These are phyloP conservation scores for Nothophytophthora sp. DNA, from an alignment of 352 stramenopile species.

Conservation along the genomic window DNA sequence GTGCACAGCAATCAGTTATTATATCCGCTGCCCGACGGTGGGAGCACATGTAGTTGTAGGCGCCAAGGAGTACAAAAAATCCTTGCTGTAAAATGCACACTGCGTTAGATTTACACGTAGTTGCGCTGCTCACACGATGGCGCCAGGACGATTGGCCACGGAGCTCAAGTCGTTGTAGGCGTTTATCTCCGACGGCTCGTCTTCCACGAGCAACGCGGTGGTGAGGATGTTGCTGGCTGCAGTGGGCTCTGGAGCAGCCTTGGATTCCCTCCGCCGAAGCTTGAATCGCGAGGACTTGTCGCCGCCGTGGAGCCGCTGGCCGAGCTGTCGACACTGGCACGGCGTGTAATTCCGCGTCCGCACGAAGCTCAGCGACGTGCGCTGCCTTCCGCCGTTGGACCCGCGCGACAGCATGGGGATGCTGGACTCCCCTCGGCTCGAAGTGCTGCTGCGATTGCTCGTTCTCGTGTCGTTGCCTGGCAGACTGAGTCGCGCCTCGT, in stretches of 20 bases:
- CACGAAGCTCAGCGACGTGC: constrained; percentile 17
- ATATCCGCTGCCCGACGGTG: too few species aligned
- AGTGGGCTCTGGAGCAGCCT: constrained; percentile 2
- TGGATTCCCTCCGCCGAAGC: constrained; percentile 9
- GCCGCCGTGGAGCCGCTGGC: constrained; percentile 35
- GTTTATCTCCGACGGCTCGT: constrained; percentile 5
- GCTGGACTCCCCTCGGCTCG: constrained; percentile 15
- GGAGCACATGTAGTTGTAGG: too few species aligned
- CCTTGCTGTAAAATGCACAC: background rate
- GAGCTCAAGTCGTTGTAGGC: constrained; percentile 11
- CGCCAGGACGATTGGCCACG: constrained; percentile 5
- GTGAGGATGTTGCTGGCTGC: constrained; percentile 13
- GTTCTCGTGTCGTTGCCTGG: constrained; percentile 15
- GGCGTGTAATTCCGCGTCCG: constrained; percentile 3
- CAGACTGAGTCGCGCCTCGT: constrained; percentile 17
- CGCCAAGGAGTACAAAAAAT: background rate
- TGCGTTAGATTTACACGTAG: too few species aligned
- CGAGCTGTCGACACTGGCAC: constrained; percentile 52
- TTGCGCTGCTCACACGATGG: too few species aligned
- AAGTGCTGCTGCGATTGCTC: constrained; percentile 4
- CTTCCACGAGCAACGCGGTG: constrained; percentile 14
- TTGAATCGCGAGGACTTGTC: constrained; percentile 18
- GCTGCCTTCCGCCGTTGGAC: constrained; percentile 3
- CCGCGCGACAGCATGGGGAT: constrained; percentile 18
- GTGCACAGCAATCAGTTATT: too few species aligned